Conservation (phyloP, 2,329 filamentous ascomycete genomes). For the Verticillium longisporum region DNA sequence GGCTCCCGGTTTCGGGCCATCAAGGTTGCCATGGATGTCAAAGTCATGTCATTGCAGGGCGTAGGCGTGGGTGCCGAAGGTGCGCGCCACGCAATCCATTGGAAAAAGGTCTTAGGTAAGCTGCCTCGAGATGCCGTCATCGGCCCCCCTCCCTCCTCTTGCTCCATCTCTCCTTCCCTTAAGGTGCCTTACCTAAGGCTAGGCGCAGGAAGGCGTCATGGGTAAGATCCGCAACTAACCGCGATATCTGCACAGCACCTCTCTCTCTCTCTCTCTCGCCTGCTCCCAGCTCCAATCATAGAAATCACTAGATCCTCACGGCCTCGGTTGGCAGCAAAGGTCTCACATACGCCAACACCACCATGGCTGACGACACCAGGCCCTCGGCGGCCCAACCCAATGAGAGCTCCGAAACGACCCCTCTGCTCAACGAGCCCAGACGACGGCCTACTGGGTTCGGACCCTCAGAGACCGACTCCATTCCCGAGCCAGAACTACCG, state of each 20-base stretch:
- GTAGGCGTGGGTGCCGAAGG: background rate
- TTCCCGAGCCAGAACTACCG: background rate
- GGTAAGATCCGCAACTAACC: background rate
- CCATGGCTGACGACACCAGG: background rate
- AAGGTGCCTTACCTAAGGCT: too few species aligned
- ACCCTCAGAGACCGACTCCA: background rate
- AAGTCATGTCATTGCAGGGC: background rate
- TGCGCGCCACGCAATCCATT: background rate
- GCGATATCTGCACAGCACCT: background rate
- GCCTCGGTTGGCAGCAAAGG: background rate
- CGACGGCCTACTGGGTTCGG: background rate
- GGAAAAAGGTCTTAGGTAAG: background rate
- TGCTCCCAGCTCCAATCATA: background rate
- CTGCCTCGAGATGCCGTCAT: background rate
- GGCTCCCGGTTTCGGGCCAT: background rate
- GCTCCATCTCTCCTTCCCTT: background rate
- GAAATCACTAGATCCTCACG: background rate
- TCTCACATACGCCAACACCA: background rate
- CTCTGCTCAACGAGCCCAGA: constrained; percentile 6
- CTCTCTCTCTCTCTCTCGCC: background rate
- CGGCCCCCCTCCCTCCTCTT: background rate
- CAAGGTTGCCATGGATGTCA: background rate
- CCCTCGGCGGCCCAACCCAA: background rate
- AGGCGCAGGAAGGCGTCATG: too few species aligned
- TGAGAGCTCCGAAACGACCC: constrained; percentile 8